A percentile compares a stretch with the other conserved stretches of the same genome.
These are phyloP conservation scores for Huntiella decipiens DNA, from an alignment of 2,329 filamentous ascomycete species.

Conservation along the genomic window DNA sequence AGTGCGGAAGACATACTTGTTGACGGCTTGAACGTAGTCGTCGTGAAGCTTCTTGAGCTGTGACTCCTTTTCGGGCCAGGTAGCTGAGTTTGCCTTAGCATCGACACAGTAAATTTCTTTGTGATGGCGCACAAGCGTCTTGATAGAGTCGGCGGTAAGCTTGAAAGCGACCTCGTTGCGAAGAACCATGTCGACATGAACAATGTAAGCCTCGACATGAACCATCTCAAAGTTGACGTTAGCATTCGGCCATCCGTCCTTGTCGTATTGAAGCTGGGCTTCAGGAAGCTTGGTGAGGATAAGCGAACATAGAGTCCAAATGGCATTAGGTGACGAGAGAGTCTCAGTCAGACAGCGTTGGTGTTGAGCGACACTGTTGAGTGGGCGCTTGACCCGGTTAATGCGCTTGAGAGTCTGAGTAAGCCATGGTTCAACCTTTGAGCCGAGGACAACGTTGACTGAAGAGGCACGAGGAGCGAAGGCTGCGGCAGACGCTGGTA, in stretches of 20 bases:
- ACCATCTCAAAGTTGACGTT: slow-evolving; percentile 85
- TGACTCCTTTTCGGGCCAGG: slow-evolving; percentile 91
- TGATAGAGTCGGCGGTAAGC: slow-evolving; percentile 86
- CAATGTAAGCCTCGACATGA: slow-evolving; percentile 91
- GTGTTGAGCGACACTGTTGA: slow-evolving; percentile 94
- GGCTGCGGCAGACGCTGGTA: slow-evolving; percentile 87
- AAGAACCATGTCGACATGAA: slow-evolving; percentile 97
- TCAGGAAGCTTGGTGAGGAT: slow-evolving; percentile 86
- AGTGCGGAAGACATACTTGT: slow-evolving; percentile 90
- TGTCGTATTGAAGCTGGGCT: slow-evolving; percentile 50
- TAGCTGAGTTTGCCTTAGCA: slow-evolving; percentile 71
- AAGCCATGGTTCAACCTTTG: slow-evolving; percentile 89
- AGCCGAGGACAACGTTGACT: slow-evolving; percentile 83
- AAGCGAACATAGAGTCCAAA: slow-evolving; percentile 85
- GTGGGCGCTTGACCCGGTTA: slow-evolving; percentile 86
- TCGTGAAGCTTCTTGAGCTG: slow-evolving; percentile 96
- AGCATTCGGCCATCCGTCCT: slow-evolving; percentile 53
- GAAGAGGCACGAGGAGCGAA: slow-evolving; percentile 81
- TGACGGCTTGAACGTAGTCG: slow-evolving; percentile 88
- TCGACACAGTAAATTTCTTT: slow-evolving; percentile 88
- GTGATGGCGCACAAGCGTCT: slow-evolving; percentile 84
- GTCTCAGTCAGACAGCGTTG: slow-evolving; percentile 90
- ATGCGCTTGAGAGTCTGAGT: slow-evolving; percentile 93
- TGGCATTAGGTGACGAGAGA: slow-evolving; percentile 70
- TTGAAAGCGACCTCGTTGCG: slow-evolving; percentile 97